Evolutionary conservation across 2,329 filamentous ascomycete genomes (phyloP).

Genomic region (Ophiostoma montium): DNA sequence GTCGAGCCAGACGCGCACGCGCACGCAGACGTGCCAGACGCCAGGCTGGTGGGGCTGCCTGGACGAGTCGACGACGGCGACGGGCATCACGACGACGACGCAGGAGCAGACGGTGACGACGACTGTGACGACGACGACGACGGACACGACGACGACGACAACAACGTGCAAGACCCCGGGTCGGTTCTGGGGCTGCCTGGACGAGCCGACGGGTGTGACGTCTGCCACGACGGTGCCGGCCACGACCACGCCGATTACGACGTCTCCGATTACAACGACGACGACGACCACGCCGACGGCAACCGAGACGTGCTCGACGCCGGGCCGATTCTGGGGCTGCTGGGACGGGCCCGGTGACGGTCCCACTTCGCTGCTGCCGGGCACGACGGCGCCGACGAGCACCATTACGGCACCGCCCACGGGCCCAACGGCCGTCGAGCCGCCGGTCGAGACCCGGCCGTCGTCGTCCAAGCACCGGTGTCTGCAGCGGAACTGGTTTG

Average conservation of each 20-base stretch:
- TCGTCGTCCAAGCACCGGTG: conserved; percentile 19
- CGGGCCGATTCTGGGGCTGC: conserved; percentile 16
- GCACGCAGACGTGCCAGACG: conserved; percentile 78
- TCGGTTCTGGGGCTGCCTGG: conserved; percentile 51
- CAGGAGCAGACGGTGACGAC: conserved; percentile 30
- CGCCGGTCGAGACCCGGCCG: conserved; percentile 12
- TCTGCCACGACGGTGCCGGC: conserved; percentile 14
- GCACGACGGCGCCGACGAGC: not conserved
- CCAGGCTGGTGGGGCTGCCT: conserved; percentile 80
- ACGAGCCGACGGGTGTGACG: conserved; percentile 26
- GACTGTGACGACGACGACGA: conserved; percentile 23
- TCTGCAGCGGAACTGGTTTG: conserved; percentile 24
- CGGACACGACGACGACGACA: conserved; percentile 27
- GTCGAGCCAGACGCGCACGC: conserved; percentile 41
- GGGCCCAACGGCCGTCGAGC: conserved; percentile 6
- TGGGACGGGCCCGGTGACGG: conserved; percentile 10
- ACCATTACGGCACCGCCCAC: conserved; percentile 5
- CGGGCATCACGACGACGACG: conserved; percentile 20
- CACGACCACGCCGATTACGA: conserved; percentile 5
- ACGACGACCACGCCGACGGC: conserved; percentile 17
- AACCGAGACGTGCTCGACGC: conserved; percentile 10
- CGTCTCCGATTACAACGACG: conserved; percentile 12
- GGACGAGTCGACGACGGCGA: conserved; percentile 45
- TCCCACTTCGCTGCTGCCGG: not conserved
- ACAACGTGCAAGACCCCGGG: conserved; percentile 43